phyloP scores from a whole-genome alignment of 306 rosid genomes.

The Alnus rubra region DNA sequence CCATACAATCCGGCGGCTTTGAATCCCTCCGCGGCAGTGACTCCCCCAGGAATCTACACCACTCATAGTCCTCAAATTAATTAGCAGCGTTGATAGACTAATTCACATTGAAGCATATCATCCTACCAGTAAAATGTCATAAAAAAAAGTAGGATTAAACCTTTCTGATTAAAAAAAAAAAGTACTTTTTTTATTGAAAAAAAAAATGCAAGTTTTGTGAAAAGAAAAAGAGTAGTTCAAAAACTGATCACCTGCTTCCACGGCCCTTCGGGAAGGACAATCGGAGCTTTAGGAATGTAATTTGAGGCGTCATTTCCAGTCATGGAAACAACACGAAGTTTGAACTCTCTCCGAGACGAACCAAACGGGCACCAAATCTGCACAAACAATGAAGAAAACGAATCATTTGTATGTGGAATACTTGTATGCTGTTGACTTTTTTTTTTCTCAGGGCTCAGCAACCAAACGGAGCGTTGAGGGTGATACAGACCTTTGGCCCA shows the following conservation, averaged over 20 bases:
- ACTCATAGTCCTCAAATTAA: slow-evolving; percentile 20
- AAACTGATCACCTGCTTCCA: slow-evolving; percentile 72
- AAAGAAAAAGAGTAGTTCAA: neutral
- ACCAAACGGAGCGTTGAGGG: neutral
- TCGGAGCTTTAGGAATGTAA: slow-evolving; percentile 78
- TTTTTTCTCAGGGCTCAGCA: neutral
- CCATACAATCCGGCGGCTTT: slow-evolving; percentile 86
- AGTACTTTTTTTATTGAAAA: neutral
- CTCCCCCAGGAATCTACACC: slow-evolving; percentile 83
- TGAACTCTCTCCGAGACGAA: slow-evolving; percentile 28
- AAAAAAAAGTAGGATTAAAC: neutral
- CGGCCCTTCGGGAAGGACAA: slow-evolving; percentile 84
- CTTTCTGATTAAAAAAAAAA: neutral
- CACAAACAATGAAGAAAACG: neutral
- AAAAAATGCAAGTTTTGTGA: neutral
- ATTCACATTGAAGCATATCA: slow-evolving; percentile 1
- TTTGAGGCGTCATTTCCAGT: slow-evolving; percentile 29
- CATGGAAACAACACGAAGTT: slow-evolving; percentile 39
- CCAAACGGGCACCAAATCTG: slow-evolving; percentile 24
- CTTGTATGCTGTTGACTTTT: neutral
- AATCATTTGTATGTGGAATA: neutral
- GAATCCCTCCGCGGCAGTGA: slow-evolving; percentile 88
- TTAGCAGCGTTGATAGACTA: neutral
- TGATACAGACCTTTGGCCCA: slow-evolving; percentile 35
- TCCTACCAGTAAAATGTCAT: neutral